Percentiles rank a stretch among this genome's conserved stretches.
Conservation (phyloP, 2,329 filamentous ascomycete genomes). For the Monilinia polystroma region DNA sequence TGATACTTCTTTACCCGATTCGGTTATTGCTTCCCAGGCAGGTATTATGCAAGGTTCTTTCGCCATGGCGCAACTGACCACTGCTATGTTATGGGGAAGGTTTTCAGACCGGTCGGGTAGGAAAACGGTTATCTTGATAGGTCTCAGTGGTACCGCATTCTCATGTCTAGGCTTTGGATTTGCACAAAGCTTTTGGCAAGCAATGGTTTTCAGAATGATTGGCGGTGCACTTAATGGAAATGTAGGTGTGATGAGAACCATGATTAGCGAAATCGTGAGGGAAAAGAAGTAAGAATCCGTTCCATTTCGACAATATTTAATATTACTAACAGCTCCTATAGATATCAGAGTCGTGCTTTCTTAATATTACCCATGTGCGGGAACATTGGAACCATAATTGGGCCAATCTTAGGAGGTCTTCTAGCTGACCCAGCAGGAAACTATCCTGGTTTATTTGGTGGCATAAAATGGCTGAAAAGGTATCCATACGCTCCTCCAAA, state of each 20-base stretch:
- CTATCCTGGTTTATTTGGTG: slow-evolving; percentile 44
- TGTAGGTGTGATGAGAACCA: slow-evolving; percentile 71
- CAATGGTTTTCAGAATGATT: slow-evolving; percentile 58
- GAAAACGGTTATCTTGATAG: slow-evolving; percentile 59
- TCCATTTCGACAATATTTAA: neutral
- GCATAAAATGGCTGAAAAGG: slow-evolving; percentile 44
- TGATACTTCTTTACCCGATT: slow-evolving; percentile 41
- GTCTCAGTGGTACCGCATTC: slow-evolving; percentile 61
- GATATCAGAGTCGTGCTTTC: slow-evolving; percentile 46
- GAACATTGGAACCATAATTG: slow-evolving; percentile 53
- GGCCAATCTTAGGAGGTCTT: slow-evolving; percentile 46
- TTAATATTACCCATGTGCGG: slow-evolving; percentile 61
- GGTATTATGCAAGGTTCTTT: slow-evolving; percentile 69
- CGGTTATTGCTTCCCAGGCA: slow-evolving; percentile 61
- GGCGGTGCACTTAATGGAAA: slow-evolving; percentile 71
- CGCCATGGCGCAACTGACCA: slow-evolving; percentile 64
- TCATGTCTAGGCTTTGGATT: slow-evolving; percentile 70
- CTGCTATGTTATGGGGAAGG: slow-evolving; percentile 68
- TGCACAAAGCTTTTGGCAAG: slow-evolving; percentile 58
- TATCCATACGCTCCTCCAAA: slow-evolving; percentile 49
- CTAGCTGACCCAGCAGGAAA: slow-evolving; percentile 46
- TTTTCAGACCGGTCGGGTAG: slow-evolving; percentile 61
- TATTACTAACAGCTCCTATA: slow-evolving; percentile 20
- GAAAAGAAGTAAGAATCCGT: slow-evolving; percentile 57
- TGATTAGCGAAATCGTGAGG: slow-evolving; percentile 69